phyloP scores from a whole-genome alignment of 2,329 filamentous ascomycete genomes.

The Colletotrichum incanum region DNA sequence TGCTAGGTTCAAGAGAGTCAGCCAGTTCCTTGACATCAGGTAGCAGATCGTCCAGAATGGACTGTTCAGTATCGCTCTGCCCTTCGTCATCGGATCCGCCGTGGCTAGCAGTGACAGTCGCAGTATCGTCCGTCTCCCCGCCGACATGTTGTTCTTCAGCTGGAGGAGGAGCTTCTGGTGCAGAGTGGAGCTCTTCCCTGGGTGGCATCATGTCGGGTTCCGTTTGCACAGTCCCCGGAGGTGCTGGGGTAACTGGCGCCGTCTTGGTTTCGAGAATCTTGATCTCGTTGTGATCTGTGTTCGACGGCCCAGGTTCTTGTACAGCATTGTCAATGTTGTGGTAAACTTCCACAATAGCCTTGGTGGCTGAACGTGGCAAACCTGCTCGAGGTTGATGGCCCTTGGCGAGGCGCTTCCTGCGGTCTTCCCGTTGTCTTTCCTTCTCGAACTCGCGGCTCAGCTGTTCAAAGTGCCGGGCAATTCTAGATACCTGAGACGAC shows the following conservation, averaged over 20 bases:
- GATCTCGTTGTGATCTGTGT: conserved; percentile 61
- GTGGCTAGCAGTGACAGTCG: conserved; percentile 64
- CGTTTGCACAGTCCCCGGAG: conserved; percentile 30
- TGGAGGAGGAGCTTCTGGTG: conserved; percentile 30
- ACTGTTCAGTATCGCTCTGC: conserved; percentile 81
- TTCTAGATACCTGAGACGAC: conserved; percentile 89
- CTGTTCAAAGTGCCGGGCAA: conserved; percentile 97
- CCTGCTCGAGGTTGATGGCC: conserved; percentile 82
- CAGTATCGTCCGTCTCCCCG: conserved; percentile 53
- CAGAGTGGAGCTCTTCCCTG: conserved; percentile 15
- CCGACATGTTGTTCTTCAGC: conserved; percentile 40
- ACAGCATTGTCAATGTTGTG: conserved; percentile 94
- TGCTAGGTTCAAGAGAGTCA: conserved; percentile 73
- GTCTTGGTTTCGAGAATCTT: conserved; percentile 39
- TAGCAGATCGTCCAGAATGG: conserved; percentile 77
- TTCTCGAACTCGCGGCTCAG: conserved; percentile 97
- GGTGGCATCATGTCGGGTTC: conserved; percentile 39
- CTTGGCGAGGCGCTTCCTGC: conserved; percentile 84
- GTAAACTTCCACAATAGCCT: conserved; percentile 96
- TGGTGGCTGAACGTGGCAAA: conserved; percentile 89
- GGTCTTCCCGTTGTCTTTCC: conserved; percentile 85
- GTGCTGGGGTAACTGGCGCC: conserved; percentile 32
- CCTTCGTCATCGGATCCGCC: conserved; percentile 79
- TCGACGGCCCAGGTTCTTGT: conserved; percentile 79
- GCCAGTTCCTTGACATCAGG: conserved; percentile 75